Evolutionary conservation across 2,329 filamentous ascomycete genomes (phyloP).

Genomic region (Stachybotrys echinatus): DNA sequence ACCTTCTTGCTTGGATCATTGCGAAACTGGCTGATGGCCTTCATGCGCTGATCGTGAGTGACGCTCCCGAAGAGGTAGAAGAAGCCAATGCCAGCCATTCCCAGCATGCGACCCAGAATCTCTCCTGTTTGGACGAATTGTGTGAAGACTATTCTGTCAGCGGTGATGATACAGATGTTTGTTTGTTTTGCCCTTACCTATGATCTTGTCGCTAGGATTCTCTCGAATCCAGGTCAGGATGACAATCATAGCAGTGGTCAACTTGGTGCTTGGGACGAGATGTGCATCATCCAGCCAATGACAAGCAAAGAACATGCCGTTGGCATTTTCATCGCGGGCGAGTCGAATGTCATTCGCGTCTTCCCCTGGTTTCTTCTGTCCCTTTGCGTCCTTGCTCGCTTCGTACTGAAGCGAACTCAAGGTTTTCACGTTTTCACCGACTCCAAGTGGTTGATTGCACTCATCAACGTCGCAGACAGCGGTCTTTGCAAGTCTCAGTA

Average conservation of each 20-base stretch:
- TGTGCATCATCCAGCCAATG: background rate
- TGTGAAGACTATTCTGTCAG: conserved; percentile 23
- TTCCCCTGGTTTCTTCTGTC: conserved; percentile 11
- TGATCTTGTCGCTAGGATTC: conserved; percentile 30
- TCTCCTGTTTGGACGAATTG: conserved; percentile 25
- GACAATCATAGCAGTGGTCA: conserved; percentile 22
- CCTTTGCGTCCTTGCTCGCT: fast-evolving
- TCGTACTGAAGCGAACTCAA: background rate
- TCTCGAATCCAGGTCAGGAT: conserved; percentile 24
- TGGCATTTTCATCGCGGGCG: background rate
- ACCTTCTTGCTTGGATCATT: conserved; percentile 14
- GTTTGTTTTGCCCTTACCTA: too few relatives aligned
- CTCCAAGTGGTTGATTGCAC: background rate
- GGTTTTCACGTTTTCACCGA: conserved; percentile 2
- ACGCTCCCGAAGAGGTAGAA: conserved; percentile 30
- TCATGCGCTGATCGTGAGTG: conserved; percentile 2
- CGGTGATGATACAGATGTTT: background rate
- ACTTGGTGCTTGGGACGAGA: conserved; percentile 23
- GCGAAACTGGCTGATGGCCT: conserved; percentile 17
- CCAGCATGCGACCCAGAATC: conserved; percentile 29
- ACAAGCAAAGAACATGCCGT: conserved; percentile 16
- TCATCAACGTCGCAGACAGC: background rate
- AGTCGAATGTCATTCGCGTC: conserved; percentile 16
- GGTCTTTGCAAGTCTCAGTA: background rate
- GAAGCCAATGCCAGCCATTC: conserved; percentile 21